Percentiles rank a stretch among this genome's conserved stretches.
Conservation (phyloP, 306 rosid genomes). For the Dicorynia guianensis region DNA sequence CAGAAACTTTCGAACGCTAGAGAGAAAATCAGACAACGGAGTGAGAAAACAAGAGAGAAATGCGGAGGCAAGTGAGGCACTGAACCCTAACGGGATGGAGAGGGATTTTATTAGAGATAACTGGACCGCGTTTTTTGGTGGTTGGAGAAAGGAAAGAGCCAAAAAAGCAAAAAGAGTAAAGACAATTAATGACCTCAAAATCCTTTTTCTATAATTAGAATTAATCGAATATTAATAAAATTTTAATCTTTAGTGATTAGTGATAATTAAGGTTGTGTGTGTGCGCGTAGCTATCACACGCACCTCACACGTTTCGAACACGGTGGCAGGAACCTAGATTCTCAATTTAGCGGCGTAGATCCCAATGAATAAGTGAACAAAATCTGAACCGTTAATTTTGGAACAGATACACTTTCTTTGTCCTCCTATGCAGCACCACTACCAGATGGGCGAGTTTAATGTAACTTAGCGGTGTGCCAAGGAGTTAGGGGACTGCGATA, state of each 20-base stretch:
- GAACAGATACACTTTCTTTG: conserved; percentile 29
- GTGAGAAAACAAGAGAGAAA: conserved; percentile 25
- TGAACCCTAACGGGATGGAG: conserved; percentile 57
- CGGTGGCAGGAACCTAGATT: conserved; percentile 49
- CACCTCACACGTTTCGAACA: conserved; percentile 51
- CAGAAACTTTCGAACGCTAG: conserved; percentile 20
- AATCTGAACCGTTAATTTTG: conserved; percentile 40
- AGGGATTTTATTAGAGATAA: conserved; percentile 52
- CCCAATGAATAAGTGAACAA: neutral
- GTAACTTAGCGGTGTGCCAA: conserved; percentile 13
- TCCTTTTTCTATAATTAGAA: conserved; percentile 1
- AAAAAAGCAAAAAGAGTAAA: neutral
- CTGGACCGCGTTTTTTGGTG: conserved; percentile 68
- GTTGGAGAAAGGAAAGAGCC: conserved; percentile 32
- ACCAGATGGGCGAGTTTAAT: conserved; percentile 1
- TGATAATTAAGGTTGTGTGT: conserved; percentile 2
- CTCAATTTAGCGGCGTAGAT: conserved; percentile 33
- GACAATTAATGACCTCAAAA: neutral
- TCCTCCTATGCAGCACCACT: conserved; percentile 23
- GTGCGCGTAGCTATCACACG: conserved; percentile 14
- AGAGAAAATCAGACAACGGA: conserved; percentile 22
- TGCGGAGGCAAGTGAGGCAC: conserved; percentile 38
- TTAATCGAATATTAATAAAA: neutral
- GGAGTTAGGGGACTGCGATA: neutral
- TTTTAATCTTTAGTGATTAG: conserved; percentile 16